phyloP scores from a whole-genome alignment of 495 filamentous ascomycete genomes.

The Aspergillus nanangensis region DNA sequence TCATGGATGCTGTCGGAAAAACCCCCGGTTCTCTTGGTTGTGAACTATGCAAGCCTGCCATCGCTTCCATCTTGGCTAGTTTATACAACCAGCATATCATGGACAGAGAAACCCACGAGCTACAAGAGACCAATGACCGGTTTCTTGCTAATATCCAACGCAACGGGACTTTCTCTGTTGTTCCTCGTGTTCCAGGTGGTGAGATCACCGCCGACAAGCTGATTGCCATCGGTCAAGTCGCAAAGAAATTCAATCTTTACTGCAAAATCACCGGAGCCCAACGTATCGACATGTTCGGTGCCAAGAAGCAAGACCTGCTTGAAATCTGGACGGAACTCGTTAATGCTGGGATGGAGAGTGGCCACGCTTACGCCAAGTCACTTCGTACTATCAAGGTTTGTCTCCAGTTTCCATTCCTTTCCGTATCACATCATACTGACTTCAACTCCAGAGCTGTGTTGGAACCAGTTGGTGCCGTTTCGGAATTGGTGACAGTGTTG shows the following conservation, averaged over 20 bases:
- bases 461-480: conserved; percentile 95
- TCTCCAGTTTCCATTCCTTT: too few relatives aligned
- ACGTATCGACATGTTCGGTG: conserved; percentile 94
- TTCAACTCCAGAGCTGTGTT: conserved; percentile 75
- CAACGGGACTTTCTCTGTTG: conserved; percentile 88
- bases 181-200: conserved; percentile 80
- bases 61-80: conserved; percentile 81
- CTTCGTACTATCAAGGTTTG: conserved; percentile 78
- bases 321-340: conserved; percentile 86
- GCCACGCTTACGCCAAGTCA: conserved; percentile 92
- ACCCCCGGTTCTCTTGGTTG: conserved; percentile 75
- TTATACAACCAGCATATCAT: conserved; percentile 87
- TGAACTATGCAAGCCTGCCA: conserved; percentile 84
- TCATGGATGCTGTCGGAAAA: conserved; percentile 80
- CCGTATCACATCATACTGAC: too few relatives aligned
- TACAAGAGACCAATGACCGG: conserved; percentile 92
- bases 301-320: conserved; percentile 84
- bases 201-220: conserved; percentile 92
- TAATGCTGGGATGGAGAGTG: conserved; percentile 90
- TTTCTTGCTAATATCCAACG: conserved; percentile 95
- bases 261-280: conserved; percentile 96
- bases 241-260: conserved; percentile 85
- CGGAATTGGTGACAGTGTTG: conserved; percentile 93
- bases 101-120: conserved; percentile 65
- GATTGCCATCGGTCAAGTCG: conserved; percentile 82